Conservation (phyloP, 2,329 filamentous ascomycete species). For the Knufia petricola region DNA sequence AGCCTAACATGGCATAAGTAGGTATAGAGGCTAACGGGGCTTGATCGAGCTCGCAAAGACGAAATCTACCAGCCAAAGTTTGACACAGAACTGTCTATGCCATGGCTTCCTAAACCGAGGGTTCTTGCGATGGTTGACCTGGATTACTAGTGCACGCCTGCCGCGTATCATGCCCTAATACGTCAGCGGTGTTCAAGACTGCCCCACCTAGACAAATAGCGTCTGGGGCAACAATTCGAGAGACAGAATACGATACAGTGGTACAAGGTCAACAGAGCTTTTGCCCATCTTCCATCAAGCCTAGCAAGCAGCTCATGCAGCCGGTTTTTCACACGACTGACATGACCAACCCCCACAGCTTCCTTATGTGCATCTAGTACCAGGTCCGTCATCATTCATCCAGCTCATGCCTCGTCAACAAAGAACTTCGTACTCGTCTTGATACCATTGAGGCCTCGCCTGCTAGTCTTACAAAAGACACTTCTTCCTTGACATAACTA, state of each 20-base stretch:
- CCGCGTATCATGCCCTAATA: too few relatives aligned
- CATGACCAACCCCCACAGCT: not conserved
- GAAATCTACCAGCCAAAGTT: too few relatives aligned
- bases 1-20: not conserved
- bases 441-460: too few relatives aligned
- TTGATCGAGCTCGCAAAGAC: too few relatives aligned
- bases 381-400: conserved; percentile 5
- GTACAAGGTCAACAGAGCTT: too few relatives aligned
- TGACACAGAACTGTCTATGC: too few relatives aligned
- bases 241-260: too few relatives aligned
- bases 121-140: too few relatives aligned
- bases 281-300: not conserved
- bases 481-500: not conserved
- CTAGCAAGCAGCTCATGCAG: not conserved
- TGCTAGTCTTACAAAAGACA: not conserved
- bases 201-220: not conserved
- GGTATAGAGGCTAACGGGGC: too few relatives aligned
- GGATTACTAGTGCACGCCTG: too few relatives aligned
- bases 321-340: not conserved
- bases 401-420: conserved; percentile 8
- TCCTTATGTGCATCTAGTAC: not conserved
- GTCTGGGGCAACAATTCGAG: too few relatives aligned
- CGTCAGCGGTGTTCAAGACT: not conserved
- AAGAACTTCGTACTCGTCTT: not conserved
- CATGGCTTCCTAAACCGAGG: too few relatives aligned